Percentiles rank a stretch among this genome's conserved stretches.
Conservation (phyloP, 1,139 yeast genomes). For the Pichia sp. region DNA sequence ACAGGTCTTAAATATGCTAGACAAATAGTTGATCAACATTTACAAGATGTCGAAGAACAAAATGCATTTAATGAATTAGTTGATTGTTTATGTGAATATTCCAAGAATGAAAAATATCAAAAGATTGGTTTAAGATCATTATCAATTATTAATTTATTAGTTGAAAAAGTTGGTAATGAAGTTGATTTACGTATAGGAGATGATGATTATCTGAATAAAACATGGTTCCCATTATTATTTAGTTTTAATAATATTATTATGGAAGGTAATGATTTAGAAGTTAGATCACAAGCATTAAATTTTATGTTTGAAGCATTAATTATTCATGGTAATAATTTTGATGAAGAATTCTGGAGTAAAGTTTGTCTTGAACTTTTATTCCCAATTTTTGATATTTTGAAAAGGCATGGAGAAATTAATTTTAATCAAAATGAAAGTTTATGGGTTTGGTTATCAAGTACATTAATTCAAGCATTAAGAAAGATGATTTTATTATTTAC, state of each 20-base stretch:
- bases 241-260: constrained; percentile 85
- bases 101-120: constrained; percentile 81
- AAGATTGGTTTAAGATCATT: constrained; percentile 74
- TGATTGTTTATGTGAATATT: constrained; percentile 70
- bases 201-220: constrained; percentile 40
- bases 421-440: constrained; percentile 66
- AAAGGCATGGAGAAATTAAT: constrained; percentile 68
- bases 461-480: constrained; percentile 89
- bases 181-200: constrained; percentile 18
- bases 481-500: constrained; percentile 80
- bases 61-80: constrained; percentile 73
- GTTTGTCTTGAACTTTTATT: constrained; percentile 73
- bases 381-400: constrained; percentile 82
- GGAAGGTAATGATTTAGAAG: constrained; percentile 93
- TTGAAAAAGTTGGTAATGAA: constrained; percentile 49
- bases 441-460: constrained; percentile 94
- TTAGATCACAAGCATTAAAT: constrained; percentile 81
- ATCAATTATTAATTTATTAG: constrained; percentile 63
- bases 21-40: constrained; percentile 56
- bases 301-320: constrained; percentile 75
- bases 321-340: constrained; percentile 73
- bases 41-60: constrained; percentile 60
- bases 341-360: constrained; percentile 72
- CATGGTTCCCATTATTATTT: constrained; percentile 78
- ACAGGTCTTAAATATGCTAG: constrained; percentile 61